Percentiles rank a stretch among this genome's conserved stretches.
Conservation (phyloP, 257 asterid species). For the Buddleja alternifolia region DNA sequence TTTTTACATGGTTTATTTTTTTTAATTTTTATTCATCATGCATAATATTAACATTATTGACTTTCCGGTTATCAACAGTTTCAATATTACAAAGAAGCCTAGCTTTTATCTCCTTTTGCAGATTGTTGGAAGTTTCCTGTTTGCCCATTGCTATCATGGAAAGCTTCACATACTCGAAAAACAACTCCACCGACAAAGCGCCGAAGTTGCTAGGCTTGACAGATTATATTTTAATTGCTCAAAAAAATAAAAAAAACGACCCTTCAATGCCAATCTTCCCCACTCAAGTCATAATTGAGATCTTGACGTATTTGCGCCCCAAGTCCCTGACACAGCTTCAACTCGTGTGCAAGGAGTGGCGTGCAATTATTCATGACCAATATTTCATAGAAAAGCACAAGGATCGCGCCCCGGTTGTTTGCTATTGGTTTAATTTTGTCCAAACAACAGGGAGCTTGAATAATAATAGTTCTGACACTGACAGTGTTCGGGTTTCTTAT, state of each 20-base stretch:
- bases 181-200: neutral
- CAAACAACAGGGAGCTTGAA: too few species aligned
- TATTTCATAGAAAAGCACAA: slow-evolving; percentile 29
- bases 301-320: slow-evolving; percentile 25
- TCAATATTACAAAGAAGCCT: neutral
- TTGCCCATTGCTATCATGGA: neutral
- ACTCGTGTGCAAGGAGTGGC: slow-evolving; percentile 33
- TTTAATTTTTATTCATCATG: too few species aligned
- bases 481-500: neutral
- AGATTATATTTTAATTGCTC: too few species aligned
- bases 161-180: neutral
- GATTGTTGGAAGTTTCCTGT: neutral
- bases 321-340: slow-evolving; percentile 26
- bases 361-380: neutral
- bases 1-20: too few species aligned
- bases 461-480: neutral
- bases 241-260: neutral
- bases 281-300: slow-evolving; percentile 8
- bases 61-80: neutral
- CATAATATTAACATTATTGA: too few species aligned
- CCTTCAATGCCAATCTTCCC: neutral
- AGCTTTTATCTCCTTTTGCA: neutral
- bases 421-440: neutral
- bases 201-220: neutral
- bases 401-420: neutral